Percentiles rank a stretch among this genome's conserved stretches.
Evolutionary conservation across 176 grass and related monocot genomes (phyloP).

Genomic region (Avena eriantha): DNA sequence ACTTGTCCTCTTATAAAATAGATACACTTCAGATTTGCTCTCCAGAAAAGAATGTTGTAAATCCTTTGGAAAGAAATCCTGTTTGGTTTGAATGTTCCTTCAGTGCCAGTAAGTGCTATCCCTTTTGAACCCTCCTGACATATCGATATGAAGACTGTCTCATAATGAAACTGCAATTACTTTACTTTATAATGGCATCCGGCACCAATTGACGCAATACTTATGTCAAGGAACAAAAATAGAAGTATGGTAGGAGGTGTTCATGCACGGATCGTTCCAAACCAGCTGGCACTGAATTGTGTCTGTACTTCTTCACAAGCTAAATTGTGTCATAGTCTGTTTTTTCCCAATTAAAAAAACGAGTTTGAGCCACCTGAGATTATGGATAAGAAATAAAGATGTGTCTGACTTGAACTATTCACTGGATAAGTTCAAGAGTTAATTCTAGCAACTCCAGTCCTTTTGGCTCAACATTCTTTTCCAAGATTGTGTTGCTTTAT

Average conservation of each 20-base stretch:
- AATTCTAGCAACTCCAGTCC: neutral
- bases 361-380: neutral
- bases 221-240: neutral
- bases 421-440: neutral
- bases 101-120: neutral
- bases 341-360: neutral
- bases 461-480: constrained; percentile 23
- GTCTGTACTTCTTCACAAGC: neutral
- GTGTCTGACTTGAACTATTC: neutral
- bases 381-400: neutral
- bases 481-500: neutral
- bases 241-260: neutral
- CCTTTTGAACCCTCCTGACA: constrained; percentile 4
- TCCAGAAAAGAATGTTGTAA: constrained; percentile 4
- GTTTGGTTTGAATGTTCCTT: neutral
- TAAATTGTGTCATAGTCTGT: neutral
- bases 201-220: neutral
- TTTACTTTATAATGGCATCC: constrained; percentile 1
- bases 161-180: constrained; percentile 6
- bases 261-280: neutral
- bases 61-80: neutral
- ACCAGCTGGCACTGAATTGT: neutral
- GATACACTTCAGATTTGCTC: constrained; percentile 17
- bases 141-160: neutral
- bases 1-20: neutral